A percentile compares a stretch with the other conserved stretches of the same genome.
phyloP scores from a whole-genome alignment of 2,329 filamentous ascomycete species.

The Colletotrichum salicis region DNA sequence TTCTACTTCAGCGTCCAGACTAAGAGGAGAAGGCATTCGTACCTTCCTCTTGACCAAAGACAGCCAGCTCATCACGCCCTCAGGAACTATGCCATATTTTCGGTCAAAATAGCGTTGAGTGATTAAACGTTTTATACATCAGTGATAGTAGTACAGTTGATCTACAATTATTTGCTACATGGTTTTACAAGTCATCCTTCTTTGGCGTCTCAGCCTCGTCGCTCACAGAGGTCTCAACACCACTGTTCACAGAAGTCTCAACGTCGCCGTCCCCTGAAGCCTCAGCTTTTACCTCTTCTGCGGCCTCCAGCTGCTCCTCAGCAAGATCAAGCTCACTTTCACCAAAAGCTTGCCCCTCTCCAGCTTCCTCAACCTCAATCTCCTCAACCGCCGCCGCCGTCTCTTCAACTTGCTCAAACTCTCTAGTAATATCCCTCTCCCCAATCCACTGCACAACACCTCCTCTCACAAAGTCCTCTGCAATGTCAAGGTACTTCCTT shows the following conservation, averaged over 20 bases:
- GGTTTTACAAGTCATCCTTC: constrained; percentile 2
- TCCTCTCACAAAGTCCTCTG: constrained; percentile 10
- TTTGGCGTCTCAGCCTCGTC: not conserved
- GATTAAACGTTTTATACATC: not conserved
- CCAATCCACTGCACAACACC: constrained; percentile 23
- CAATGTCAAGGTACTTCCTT: constrained; percentile 1
- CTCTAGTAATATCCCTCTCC: constrained; percentile 4
- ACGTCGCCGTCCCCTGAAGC: not conserved
- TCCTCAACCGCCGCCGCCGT: not conserved
- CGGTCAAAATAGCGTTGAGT: not conserved
- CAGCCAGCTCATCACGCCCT: not conserved
- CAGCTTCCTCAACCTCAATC: not conserved
- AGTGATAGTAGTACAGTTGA: constrained; percentile 15
- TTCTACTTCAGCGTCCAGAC: not conserved
- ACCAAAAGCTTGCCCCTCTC: not conserved
- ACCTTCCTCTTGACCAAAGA: not conserved
- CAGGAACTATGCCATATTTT: not conserved
- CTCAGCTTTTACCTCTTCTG: not conserved
- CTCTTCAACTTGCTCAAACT: not conserved
- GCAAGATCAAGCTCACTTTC: not conserved
- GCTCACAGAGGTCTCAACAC: too few species aligned
- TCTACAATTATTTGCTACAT: constrained; percentile 1
- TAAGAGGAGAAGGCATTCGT: not conserved
- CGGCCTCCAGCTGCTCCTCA: not conserved
- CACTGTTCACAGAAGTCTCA: not conserved